Evolutionary conservation across 2,329 filamentous ascomycete genomes (phyloP), one percentile per base, ranked within the genome.

Genomic region (Didymella exigua): DNA sequence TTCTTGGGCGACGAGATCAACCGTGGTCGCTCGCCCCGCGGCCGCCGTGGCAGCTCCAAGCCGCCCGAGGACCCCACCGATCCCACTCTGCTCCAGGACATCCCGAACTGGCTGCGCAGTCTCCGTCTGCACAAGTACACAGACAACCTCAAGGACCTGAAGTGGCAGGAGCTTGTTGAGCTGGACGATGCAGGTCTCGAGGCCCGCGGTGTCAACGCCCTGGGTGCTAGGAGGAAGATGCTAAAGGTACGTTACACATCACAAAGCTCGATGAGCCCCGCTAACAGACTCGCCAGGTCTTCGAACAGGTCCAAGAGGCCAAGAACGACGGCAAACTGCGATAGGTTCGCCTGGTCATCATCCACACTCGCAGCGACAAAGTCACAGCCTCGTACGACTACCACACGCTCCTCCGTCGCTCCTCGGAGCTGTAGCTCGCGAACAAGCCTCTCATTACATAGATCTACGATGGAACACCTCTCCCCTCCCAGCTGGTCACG

Each of bases 61-160:
- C 95, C 95, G 26, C 95, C 95, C 41, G 95, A 99, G 81, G 95
- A 99, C 70, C 95, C 95, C 4, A 98, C 93, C 18, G 95, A 99
- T 75, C 89, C 90, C 14, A 87, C 84, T 36, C 84, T 99, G 56
- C 83, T 99, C 66, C 90, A 96, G 77, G 95, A 99, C 71, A 97
- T 99, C 65, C 93, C 95, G 49, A 89, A 88, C 75, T 99, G 95
- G 95, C 84, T 99, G 69, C 87, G 95, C 73, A 97, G 92, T 75
- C 83, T 98, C 72, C 87, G 95, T 57, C 82, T 99, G 68, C 95
- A 99, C 82, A 99, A 99, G 81, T 99, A 99, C 78, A 99, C 95
- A 9, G 95, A 99, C 66, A 96, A 98, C 67, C 79, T 99, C 61
- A 99, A 98, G 79, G 93, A 98, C 71, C 86, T 98, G 82, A 92